Conservation (phyloP, 768 basidiomycete genomes). For the Clavaria fumosa region DNA sequence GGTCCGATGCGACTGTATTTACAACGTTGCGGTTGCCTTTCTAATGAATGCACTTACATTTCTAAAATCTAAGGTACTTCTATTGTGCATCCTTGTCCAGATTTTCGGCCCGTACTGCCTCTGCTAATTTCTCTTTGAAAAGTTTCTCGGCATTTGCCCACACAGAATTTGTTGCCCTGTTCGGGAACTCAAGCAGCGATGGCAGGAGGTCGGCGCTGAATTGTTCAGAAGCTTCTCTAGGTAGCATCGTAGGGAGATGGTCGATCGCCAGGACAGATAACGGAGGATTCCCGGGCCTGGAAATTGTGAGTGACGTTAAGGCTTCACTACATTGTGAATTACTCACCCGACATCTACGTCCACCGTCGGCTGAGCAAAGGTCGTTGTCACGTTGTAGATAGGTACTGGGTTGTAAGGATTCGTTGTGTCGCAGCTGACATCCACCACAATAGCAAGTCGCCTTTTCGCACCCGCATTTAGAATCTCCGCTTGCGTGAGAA, state of each 20-base stretch:
- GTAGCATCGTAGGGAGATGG: conserved; percentile 88
- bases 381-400: conserved; percentile 87
- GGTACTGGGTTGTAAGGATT: conserved; percentile 98
- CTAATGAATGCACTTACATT: neutral
- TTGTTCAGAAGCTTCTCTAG: conserved; percentile 93
- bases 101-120: conserved; percentile 27
- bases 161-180: conserved; percentile 49
- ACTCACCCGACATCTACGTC: conserved; percentile 68
- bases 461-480: conserved; percentile 52
- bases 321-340: neutral
- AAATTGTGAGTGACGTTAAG: neutral
- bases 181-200: conserved; percentile 67
- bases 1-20: neutral
- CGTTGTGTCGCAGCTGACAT: conserved; percentile 98
- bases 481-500: conserved; percentile 59
- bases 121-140: conserved; percentile 43
- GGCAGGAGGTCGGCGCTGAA: conserved; percentile 83
- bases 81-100: conserved; percentile 11
- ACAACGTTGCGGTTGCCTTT: neutral
- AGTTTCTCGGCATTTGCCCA: conserved; percentile 83
- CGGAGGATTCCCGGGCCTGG: conserved; percentile 45
- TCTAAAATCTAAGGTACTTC: neutral
- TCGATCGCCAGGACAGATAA: conserved; percentile 90
- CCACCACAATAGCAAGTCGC: conserved; percentile 71
- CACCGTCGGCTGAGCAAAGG: conserved; percentile 84